A percentile compares a stretch with the other conserved stretches of the same genome.
These are phyloP conservation scores for Phlyctochytrium arcticum DNA, from an alignment of 192 early-diverging fungal genomes.

Conservation along the genomic window DNA sequence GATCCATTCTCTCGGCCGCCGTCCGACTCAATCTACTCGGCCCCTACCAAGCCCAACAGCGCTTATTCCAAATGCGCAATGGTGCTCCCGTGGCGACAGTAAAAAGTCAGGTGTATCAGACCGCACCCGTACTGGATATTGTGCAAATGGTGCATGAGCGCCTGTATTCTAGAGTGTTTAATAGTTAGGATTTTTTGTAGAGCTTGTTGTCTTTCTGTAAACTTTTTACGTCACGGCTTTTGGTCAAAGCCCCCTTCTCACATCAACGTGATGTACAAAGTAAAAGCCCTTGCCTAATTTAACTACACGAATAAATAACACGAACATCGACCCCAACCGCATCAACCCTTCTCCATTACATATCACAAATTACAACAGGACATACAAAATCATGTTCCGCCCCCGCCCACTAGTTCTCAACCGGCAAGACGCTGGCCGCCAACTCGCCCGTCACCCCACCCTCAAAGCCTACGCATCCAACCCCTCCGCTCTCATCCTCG, in stretches of 20 bases:
- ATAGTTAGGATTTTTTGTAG: constrained; percentile 34
- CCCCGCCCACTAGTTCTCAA: neutral
- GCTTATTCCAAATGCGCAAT: constrained; percentile 43
- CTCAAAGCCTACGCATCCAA: neutral
- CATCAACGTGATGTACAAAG: too few species aligned
- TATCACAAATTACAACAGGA: neutral
- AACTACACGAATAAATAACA: too few species aligned
- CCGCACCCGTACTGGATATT: constrained; percentile 37
- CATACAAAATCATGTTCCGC: neutral
- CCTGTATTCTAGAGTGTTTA: constrained; percentile 47
- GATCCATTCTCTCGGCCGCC: constrained; percentile 80
- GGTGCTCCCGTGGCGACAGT: neutral
- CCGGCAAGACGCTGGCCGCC: constrained; percentile 23
- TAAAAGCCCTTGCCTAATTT: too few species aligned
- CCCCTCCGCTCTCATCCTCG: constrained; percentile 19
- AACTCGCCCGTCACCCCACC: neutral
- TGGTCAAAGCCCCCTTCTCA: too few species aligned
- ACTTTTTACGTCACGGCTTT: too few species aligned
- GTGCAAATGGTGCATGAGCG: constrained; percentile 42
- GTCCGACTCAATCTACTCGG: constrained; percentile 87
- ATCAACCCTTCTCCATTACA: too few species aligned
- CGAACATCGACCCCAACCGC: too few species aligned
- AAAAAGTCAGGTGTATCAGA: constrained; percentile 17
- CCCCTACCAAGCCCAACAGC: constrained; percentile 79
- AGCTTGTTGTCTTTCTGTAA: too few species aligned